Conservation (phyloP, 1,284 basidiomycete genomes). For the Cutaneotrichosporon mucoides region DNA sequence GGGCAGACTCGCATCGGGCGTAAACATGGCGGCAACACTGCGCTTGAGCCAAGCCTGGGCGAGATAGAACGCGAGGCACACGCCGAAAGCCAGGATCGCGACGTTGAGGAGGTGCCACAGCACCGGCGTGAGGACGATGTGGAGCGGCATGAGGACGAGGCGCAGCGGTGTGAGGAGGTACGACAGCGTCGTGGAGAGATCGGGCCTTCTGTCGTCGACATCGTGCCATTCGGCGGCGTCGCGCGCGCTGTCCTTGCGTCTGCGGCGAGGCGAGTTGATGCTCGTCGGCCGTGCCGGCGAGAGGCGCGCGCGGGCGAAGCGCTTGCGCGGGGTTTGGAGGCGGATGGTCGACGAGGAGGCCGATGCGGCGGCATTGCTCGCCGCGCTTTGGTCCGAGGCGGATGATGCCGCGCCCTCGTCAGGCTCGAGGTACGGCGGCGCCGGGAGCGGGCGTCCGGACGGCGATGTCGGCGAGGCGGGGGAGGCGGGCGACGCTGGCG, state of each 20-base stretch:
- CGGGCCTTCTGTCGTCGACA: neutral
- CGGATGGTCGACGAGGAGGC: too few relatives aligned
- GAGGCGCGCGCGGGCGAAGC: too few relatives aligned
- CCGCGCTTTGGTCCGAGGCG: too few relatives aligned
- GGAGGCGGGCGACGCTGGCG: too few relatives aligned
- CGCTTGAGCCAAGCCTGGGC: constrained; percentile 3
- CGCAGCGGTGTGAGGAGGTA: constrained; percentile 23
- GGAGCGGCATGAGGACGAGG: constrained; percentile 21
- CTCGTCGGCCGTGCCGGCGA: too few relatives aligned
- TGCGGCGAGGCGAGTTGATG: too few relatives aligned
- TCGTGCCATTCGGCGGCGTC: neutral
- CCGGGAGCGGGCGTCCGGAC: too few relatives aligned
- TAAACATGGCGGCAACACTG: constrained; percentile 10
- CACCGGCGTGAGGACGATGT: constrained; percentile 19
- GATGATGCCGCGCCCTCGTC: too few relatives aligned
- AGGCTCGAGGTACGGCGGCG: too few relatives aligned
- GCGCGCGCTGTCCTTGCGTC: neutral
- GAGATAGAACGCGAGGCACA: constrained; percentile 12
- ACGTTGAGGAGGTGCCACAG: constrained; percentile 27
- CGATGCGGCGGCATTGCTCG: too few relatives aligned
- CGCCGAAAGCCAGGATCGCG: constrained; percentile 14
- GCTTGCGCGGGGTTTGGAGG: too few relatives aligned
- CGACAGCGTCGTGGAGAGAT: constrained; percentile 17
- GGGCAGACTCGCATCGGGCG: neutral
- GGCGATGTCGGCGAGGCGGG: too few relatives aligned